Base-by-base conservation (phyloP, 2,329 filamentous ascomycete genomes). In the Pseudopyrenochaeta lycopersici region DNA sequence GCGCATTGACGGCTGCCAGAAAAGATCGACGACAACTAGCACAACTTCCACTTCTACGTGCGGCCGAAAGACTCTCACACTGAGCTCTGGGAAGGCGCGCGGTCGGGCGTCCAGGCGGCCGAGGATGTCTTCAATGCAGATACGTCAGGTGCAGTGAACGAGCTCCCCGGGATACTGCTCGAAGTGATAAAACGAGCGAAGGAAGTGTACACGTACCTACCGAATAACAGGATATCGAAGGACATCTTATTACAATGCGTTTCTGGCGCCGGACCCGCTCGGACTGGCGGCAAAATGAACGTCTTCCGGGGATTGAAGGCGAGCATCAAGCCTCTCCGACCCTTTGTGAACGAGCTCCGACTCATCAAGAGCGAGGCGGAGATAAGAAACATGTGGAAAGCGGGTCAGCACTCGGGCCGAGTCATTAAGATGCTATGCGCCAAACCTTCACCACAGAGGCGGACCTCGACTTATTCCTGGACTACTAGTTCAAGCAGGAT, bases 51-150 rank as follows among this genome's bases (percentile, higher is more conserved):
- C 69, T 87, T 99, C 54, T 96, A 94, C 76, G 90, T 95, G 49
- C 88, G 92, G 47, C 89, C 91, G 48, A 99, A 98, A 68, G 88
- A 98, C 72, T 80, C 88, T 5, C 85, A 82, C 46, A 87, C 88
- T 12, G 95, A 99, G 77, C 87, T 94, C 63, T 99, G 95, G 95
- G 90, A 91, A 61, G 95, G 95, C 1, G 91, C 93, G 14, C 88
- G 94, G 70, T 96, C 91, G 46, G 95, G 95, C 46, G 83, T 94
- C 36, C 88, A 93, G 62, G 95, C 93, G 2, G 96, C 95, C 10
- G 79, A 88, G 51, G 94, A 99, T 72, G 88, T 98, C 47, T 99
- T 97, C 83, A 98, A 99, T 72, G 95, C 95, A 12, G 95, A 99
- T 69, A 86, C 92, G 71, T 81, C 89, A 0, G 87, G 85, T 47